A percentile compares a stretch with the other conserved stretches of the same genome.
Conservation (phyloP, 495 filamentous ascomycete species). For the Clohesyomyces aquaticus region DNA sequence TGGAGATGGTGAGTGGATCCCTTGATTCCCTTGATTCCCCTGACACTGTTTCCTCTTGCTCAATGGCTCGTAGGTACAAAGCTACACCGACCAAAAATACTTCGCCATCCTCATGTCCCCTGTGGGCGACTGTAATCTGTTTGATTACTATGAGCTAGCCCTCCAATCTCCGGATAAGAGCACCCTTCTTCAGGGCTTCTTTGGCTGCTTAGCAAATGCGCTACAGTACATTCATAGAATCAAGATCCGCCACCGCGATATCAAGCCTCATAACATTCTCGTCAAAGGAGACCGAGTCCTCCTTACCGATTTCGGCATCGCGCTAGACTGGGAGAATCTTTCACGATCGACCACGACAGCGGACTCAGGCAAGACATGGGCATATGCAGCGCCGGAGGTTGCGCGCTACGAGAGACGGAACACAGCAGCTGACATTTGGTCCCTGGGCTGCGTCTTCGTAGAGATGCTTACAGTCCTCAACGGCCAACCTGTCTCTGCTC, state of each 20-base stretch:
- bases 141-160: slow-evolving; percentile 6
- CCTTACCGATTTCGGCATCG: slow-evolving; percentile 25
- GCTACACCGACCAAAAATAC: slow-evolving; percentile 14
- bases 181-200: slow-evolving; percentile 5
- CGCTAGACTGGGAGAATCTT: slow-evolving; percentile 15
- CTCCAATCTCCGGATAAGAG: neutral
- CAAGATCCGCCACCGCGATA: slow-evolving; percentile 25
- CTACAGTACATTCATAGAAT: slow-evolving; percentile 5
- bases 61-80: too few relatives aligned
- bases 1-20: slow-evolving; percentile 1
- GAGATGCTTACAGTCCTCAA: too few relatives aligned
- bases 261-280: slow-evolving; percentile 27
- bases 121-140: slow-evolving; percentile 14
- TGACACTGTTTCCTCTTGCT: too few relatives aligned
- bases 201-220: slow-evolving; percentile 18
- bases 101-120: slow-evolving; percentile 16
- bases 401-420: slow-evolving; percentile 14
- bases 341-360: slow-evolving; percentile 4
- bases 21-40: too few relatives aligned
- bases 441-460: too few relatives aligned
- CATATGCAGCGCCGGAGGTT: slow-evolving; percentile 20
- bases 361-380: slow-evolving; percentile 6
- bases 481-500: too few relatives aligned
- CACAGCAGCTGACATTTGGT: slow-evolving; percentile 14
- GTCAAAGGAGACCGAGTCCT: slow-evolving; percentile 3